A percentile compares a stretch with the other conserved stretches of the same genome.
Evolutionary conservation across 192 early-diverging fungal genomes (phyloP).

Genomic region (Lunasporangiospora selenospora): DNA sequence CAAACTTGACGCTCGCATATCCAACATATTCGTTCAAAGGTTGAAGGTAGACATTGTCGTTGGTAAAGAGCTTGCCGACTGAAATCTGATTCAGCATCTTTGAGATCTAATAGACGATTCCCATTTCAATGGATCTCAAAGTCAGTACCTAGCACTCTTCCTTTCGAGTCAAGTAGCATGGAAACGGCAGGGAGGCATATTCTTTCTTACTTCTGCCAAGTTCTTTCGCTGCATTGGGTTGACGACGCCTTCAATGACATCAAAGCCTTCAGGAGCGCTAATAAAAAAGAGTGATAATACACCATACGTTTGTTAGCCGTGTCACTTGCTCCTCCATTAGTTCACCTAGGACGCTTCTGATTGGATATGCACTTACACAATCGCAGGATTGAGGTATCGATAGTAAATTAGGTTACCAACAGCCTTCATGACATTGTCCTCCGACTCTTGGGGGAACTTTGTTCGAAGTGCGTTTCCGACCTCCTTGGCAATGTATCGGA

Average conservation of each 20-base stretch:
- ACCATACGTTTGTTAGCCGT: too few relatives aligned
- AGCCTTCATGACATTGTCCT: constrained; percentile 83
- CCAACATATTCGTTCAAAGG: constrained; percentile 85
- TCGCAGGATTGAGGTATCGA: constrained; percentile 98
- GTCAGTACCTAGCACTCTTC: background rate
- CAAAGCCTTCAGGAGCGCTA: constrained; percentile 95
- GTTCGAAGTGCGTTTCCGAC: constrained; percentile 75
- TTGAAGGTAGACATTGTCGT: constrained; percentile 72
- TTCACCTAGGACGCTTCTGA: constrained; percentile 8
- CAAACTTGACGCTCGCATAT: constrained; percentile 79
- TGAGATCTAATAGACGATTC: constrained; percentile 60
- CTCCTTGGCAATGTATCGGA: constrained; percentile 95
- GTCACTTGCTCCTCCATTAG: too few relatives aligned
- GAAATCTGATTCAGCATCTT: constrained; percentile 97
- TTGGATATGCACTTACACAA: constrained; percentile 80
- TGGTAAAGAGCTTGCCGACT: constrained; percentile 80
- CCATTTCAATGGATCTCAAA: constrained; percentile 4
- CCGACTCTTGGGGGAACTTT: constrained; percentile 85
- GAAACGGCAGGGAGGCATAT: background rate
- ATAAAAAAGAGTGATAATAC: background rate
- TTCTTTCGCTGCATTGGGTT: constrained; percentile 94
- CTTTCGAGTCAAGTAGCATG: background rate
- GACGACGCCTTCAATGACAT: constrained; percentile 88
- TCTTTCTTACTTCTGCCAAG: constrained; percentile 76
- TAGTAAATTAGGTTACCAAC: constrained; percentile 98